Evolutionary conservation across 805 yeast genomes (phyloP).

Genomic region (Monosporozyma yasuniensis): DNA sequence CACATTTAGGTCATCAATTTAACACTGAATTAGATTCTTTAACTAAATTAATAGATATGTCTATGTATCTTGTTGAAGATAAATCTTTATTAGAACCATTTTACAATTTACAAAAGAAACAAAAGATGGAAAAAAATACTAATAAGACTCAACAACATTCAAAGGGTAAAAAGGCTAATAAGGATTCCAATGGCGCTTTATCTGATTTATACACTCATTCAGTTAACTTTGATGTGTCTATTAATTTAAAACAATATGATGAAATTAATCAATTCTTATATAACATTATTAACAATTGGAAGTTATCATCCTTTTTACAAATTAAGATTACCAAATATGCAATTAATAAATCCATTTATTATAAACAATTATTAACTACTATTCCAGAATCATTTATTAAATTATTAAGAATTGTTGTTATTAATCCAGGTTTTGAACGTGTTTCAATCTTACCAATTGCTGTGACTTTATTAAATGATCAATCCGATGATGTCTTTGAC

Average conservation of each 20-base stretch:
- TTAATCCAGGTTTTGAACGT: conserved; percentile 58
- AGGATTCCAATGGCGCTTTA: conserved; percentile 40
- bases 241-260: conserved; percentile 32
- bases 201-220: conserved; percentile 64
- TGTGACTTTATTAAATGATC: conserved; percentile 37
- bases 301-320: conserved; percentile 55
- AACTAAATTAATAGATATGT: conserved; percentile 49
- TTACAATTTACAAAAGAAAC: conserved; percentile 13
- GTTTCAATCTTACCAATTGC: conserved; percentile 68
- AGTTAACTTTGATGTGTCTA: conserved; percentile 40
- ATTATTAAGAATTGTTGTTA: conserved; percentile 46
- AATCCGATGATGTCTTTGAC: conserved; percentile 43
- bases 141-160: not conserved
- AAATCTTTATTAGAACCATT: conserved; percentile 25
- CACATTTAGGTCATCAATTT: conserved; percentile 32
- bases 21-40: conserved; percentile 42
- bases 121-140: conserved; percentile 8
- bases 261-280: conserved; percentile 37
- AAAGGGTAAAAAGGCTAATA: conserved; percentile 33
- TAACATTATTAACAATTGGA: conserved; percentile 38
- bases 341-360: conserved; percentile 32
- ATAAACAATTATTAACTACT: conserved; percentile 21
- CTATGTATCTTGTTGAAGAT: conserved; percentile 35
- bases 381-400: conserved; percentile 26
- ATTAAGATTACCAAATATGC: conserved; percentile 45